Conservation (phyloP, 495 filamentous ascomycete genomes). For the Annulohypoxylon maeteangense region DNA sequence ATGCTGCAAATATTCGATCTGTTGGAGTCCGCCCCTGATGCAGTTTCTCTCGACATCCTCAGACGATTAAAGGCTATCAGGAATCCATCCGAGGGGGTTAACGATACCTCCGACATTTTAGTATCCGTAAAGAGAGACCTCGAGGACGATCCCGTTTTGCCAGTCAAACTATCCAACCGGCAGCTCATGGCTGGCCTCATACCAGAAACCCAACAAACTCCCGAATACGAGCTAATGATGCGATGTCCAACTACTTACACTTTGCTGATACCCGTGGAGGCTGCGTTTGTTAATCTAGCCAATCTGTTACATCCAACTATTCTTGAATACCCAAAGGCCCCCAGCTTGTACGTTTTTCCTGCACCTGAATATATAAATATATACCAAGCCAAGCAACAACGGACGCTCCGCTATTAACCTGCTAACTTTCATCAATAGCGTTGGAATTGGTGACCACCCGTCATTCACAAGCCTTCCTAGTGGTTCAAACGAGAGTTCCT, state of each 20-base stretch:
- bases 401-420: background rate
- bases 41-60: conserved; percentile 36
- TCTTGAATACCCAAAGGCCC: conserved; percentile 5
- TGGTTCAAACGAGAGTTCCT: conserved; percentile 1
- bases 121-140: conserved; percentile 33
- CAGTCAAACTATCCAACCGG: conserved; percentile 36
- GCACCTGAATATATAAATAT: background rate
- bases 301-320: conserved; percentile 30
- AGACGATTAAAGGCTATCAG: conserved; percentile 35
- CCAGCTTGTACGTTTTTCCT: conserved; percentile 13
- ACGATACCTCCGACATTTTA: conserved; percentile 33
- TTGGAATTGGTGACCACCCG: conserved; percentile 9
- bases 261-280: conserved; percentile 32
- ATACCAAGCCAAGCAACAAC: background rate
- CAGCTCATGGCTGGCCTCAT: conserved; percentile 36
- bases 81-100: conserved; percentile 27
- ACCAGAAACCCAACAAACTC: conserved; percentile 34
- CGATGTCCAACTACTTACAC: conserved; percentile 40
- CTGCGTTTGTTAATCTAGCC: conserved; percentile 34
- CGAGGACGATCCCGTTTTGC: conserved; percentile 25
- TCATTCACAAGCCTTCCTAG: conserved; percentile 12
- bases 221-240: conserved; percentile 43
- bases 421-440: conserved; percentile 20
- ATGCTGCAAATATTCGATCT: conserved; percentile 34
- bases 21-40: conserved; percentile 37